These are phyloP conservation scores for Pneumocystis wakefieldiae DNA, from an alignment of 1,139 yeast species.

Conservation along the genomic window DNA sequence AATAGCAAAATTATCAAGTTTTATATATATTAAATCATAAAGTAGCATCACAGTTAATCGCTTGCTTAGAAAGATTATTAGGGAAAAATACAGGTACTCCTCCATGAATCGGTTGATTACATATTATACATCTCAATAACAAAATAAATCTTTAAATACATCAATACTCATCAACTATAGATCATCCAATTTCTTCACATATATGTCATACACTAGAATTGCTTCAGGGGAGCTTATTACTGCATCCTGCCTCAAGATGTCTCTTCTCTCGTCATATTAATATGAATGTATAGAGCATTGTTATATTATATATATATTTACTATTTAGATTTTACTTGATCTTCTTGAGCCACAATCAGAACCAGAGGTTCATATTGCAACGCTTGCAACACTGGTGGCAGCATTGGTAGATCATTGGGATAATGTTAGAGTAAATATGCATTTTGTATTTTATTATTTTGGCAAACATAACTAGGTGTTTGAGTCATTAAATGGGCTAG, in stretches of 20 bases:
- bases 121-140: too few relatives aligned
- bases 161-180: not conserved
- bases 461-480: conserved; percentile 23
- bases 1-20: not conserved
- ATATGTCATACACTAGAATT: not conserved
- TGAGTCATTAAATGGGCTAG: conserved; percentile 46
- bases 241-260: conserved; percentile 44
- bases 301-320: not conserved
- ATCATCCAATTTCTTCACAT: not conserved
- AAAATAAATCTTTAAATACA: too few relatives aligned
- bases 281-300: conserved; percentile 18
- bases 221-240: conserved; percentile 48
- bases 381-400: conserved; percentile 46
- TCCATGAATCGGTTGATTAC: too few relatives aligned
- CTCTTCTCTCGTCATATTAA: conserved; percentile 28
- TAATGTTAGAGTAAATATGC: conserved; percentile 31
- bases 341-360: conserved; percentile 14
- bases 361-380: conserved; percentile 27
- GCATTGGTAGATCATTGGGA: conserved; percentile 42
- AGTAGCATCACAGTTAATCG: not conserved
- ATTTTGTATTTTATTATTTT: not conserved
- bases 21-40: not conserved
- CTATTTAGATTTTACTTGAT: conserved; percentile 13
- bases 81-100: not conserved
- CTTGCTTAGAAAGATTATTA: not conserved